Percentiles rank a stretch among this genome's conserved stretches.
These are phyloP conservation scores for Solanum habrochaites DNA, from an alignment of 257 asterid genomes.

Conservation along the genomic window DNA sequence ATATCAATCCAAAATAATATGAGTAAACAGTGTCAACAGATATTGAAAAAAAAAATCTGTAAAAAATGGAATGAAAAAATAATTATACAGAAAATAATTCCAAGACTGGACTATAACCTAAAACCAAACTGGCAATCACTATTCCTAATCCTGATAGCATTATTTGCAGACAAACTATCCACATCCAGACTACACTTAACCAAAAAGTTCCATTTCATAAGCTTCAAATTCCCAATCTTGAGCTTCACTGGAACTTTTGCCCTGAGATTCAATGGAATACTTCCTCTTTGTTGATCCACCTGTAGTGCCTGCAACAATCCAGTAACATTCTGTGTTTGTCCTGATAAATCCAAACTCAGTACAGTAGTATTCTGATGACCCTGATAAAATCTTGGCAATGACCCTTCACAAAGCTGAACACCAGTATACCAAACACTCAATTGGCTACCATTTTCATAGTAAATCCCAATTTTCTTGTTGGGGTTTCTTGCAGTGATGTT, in stretches of 20 bases:
- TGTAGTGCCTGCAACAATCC: constrained; percentile 47
- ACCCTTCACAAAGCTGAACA: constrained; percentile 58
- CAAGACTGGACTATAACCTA: constrained; percentile 8
- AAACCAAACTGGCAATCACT: constrained; percentile 69
- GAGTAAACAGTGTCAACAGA: not conserved
- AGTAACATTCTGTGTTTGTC: constrained; percentile 50
- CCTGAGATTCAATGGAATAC: constrained; percentile 38
- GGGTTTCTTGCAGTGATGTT: constrained; percentile 75
- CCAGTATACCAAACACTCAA: constrained; percentile 60
- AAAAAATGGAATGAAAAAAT: not conserved
- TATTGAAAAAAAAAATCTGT: not conserved
- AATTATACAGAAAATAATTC: not conserved
- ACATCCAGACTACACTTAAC: constrained; percentile 65
- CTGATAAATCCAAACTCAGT: constrained; percentile 43
- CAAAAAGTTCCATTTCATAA: constrained; percentile 84
- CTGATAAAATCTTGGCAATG: constrained; percentile 77
- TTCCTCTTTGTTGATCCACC: constrained; percentile 64
- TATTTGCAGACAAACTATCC: constrained; percentile 39
- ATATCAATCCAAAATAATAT: not conserved
- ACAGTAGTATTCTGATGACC: constrained; percentile 84
- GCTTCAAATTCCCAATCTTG: constrained; percentile 60
- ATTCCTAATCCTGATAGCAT: constrained; percentile 45
- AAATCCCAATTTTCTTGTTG: constrained; percentile 75
- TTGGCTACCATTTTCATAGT: constrained; percentile 62
- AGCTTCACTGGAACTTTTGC: constrained; percentile 76